These are phyloP conservation scores for Aplosporella prunicola DNA, from an alignment of 2,329 filamentous ascomycete genomes.

Conservation along the genomic window DNA sequence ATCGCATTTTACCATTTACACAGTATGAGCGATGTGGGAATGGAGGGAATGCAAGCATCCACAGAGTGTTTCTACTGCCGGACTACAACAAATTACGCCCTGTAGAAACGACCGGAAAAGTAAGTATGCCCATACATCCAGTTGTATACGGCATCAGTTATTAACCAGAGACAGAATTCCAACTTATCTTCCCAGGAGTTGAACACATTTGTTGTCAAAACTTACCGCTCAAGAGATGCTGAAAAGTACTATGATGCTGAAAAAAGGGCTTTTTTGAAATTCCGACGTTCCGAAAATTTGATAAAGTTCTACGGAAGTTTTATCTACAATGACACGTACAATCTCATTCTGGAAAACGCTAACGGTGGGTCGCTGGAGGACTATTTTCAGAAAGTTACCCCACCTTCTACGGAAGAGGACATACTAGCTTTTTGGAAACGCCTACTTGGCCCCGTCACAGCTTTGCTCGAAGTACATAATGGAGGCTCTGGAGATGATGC, in stretches of 20 bases:
- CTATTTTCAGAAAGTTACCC: conserved; percentile 17
- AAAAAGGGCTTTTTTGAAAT: conserved; percentile 10
- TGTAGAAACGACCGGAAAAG: no score
- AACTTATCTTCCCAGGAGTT: no score
- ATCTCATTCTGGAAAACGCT: conserved; percentile 29
- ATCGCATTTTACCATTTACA: conserved; percentile 13
- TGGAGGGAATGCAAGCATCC: no score
- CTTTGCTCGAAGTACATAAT: conserved; percentile 21
- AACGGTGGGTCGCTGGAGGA: conserved; percentile 24
- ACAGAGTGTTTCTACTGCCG: no score
- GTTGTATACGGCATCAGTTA: no score
- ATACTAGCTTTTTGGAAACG: conserved; percentile 24
- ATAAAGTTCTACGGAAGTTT: conserved; percentile 16
- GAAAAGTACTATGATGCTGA: conserved; percentile 14
- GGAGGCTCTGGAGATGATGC: no score
- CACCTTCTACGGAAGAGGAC: conserved; percentile 18
- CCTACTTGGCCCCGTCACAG: conserved; percentile 20
- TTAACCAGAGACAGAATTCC: no score
- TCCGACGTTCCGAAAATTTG: conserved; percentile 8
- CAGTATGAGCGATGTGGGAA: neutral
- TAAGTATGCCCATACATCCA: no score
- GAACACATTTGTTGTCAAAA: conserved; percentile 15
- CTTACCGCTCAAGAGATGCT: conserved; percentile 7
- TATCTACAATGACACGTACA: conserved; percentile 15
- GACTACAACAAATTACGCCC: no score